Evolutionary conservation across 2,329 filamentous ascomycete genomes (phyloP).

Genomic region (Ophiostoma pallidulum): DNA sequence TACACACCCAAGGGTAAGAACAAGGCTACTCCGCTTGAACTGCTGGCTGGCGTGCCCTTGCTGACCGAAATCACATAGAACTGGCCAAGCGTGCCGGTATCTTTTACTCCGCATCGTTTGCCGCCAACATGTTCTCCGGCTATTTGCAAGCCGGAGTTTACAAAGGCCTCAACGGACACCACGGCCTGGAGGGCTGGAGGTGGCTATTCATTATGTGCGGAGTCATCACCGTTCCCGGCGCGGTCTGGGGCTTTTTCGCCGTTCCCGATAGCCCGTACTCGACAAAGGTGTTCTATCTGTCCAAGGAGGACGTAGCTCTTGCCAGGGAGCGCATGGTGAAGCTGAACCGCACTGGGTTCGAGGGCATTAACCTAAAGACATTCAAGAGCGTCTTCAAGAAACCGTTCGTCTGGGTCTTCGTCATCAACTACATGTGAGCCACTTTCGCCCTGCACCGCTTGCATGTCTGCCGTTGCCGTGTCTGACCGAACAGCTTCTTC

Average conservation of each 20-base stretch:
- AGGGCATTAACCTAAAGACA: background rate
- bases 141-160: constrained; percentile 30
- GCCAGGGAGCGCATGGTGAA: constrained; percentile 4
- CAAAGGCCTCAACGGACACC: constrained; percentile 25
- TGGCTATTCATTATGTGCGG: constrained; percentile 60
- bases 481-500: too few species aligned
- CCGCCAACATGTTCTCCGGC: constrained; percentile 28
- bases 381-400: background rate
- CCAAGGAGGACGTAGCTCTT: background rate
- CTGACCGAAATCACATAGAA: too few species aligned
- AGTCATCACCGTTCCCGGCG: constrained; percentile 46
- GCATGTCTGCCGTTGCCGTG: too few species aligned
- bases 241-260: constrained; percentile 56
- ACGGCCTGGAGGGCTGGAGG: constrained; percentile 44
- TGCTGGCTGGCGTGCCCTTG: too few species aligned
- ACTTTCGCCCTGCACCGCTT: too few species aligned
- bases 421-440: constrained; percentile 26
- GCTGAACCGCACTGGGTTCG: background rate
- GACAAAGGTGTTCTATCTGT: constrained; percentile 4
- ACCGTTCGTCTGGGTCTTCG: constrained; percentile 4
- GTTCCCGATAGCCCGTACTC: constrained; percentile 63
- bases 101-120: constrained; percentile 30
- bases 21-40: too few species aligned
- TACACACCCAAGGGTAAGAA: constrained; percentile 31
- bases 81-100: constrained; percentile 29